Percentiles rank a stretch among this genome's conserved stretches.
Evolutionary conservation across 2,329 filamentous ascomycete genomes (phyloP).

Genomic region (Fusarium poae): DNA sequence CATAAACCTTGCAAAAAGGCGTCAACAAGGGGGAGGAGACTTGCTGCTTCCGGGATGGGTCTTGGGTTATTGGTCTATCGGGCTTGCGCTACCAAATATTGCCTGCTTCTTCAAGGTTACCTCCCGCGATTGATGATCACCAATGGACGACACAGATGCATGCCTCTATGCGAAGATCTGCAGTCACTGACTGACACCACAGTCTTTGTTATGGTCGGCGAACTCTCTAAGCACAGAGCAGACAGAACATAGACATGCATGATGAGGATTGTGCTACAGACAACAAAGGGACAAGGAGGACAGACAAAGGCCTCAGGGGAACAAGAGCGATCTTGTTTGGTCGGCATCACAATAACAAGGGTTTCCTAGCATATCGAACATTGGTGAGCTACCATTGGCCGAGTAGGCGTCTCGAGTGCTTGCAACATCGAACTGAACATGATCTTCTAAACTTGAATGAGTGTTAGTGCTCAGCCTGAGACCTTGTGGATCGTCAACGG

Average conservation of each 20-base stretch:
- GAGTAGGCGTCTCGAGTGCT: slow-evolving; percentile 8
- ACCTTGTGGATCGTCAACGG: slow-evolving; percentile 32
- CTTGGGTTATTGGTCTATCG: slow-evolving; percentile 25
- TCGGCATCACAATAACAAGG: slow-evolving; percentile 24
- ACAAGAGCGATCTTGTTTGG: slow-evolving; percentile 20
- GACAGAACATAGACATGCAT: slow-evolving; percentile 17
- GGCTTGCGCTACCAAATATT: slow-evolving; percentile 32
- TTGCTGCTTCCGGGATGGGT: slow-evolving; percentile 10
- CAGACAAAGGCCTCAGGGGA: slow-evolving; percentile 32
- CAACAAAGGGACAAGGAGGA: slow-evolving; percentile 5
- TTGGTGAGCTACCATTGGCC: slow-evolving; percentile 21
- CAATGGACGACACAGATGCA: slow-evolving; percentile 23
- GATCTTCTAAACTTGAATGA: slow-evolving; percentile 11
- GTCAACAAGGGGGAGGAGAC: slow-evolving; percentile 4
- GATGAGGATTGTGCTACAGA: slow-evolving; percentile 15
- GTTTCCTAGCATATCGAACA: slow-evolving; percentile 8
- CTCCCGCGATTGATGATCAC: slow-evolving; percentile 27
- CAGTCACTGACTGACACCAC: slow-evolving; percentile 4
- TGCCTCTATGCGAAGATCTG: slow-evolving; percentile 12
- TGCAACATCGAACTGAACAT: slow-evolving; percentile 13
- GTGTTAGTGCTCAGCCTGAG: slow-evolving; percentile 40
- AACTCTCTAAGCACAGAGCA: slow-evolving; percentile 9
- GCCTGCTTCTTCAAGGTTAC: slow-evolving; percentile 15
- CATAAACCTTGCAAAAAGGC: slow-evolving; percentile 29
- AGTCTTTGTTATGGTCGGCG: neutral